These are phyloP conservation scores for Ulvella scutata DNA, from an alignment of 139 green algal genomes.

Conservation along the genomic window DNA sequence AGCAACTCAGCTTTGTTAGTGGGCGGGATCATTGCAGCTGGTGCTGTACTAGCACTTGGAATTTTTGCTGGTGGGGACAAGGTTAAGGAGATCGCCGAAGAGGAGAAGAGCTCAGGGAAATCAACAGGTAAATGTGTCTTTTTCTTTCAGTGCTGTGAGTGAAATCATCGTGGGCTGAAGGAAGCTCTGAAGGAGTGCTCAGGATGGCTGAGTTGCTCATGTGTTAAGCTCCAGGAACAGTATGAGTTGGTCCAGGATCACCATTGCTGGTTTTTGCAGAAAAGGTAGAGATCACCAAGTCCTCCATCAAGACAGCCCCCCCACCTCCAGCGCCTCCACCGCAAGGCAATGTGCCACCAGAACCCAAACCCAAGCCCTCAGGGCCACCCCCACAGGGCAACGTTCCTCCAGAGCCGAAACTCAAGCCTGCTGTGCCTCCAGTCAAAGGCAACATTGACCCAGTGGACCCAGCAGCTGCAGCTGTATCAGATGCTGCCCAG, in stretches of 20 bases:
- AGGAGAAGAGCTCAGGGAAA: neutral
- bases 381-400: neutral
- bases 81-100: neutral
- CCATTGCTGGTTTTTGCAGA: too few species aligned
- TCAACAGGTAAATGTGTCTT: neutral
- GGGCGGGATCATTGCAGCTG: neutral
- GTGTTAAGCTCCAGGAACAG: too few species aligned
- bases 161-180: neutral
- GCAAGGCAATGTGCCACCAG: neutral
- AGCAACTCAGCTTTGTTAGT: neutral
- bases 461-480: neutral
- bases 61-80: neutral
- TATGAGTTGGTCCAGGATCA: too few species aligned
- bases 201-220: neutral
- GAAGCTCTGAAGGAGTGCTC: neutral
- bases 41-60: neutral
- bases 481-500: neutral
- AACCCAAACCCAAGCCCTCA: neutral
- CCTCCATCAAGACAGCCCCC: too few species aligned
- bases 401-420: neutral
- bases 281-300: too few species aligned
- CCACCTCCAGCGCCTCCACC: neutral
- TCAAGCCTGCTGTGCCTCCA: neutral
- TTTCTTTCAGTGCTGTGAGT: neutral
- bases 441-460: neutral